Evolutionary conservation across 2,329 filamentous ascomycete genomes (phyloP), one percentile per base, ranked within the genome.

Genomic region (Helicocarpus griseus): DNA sequence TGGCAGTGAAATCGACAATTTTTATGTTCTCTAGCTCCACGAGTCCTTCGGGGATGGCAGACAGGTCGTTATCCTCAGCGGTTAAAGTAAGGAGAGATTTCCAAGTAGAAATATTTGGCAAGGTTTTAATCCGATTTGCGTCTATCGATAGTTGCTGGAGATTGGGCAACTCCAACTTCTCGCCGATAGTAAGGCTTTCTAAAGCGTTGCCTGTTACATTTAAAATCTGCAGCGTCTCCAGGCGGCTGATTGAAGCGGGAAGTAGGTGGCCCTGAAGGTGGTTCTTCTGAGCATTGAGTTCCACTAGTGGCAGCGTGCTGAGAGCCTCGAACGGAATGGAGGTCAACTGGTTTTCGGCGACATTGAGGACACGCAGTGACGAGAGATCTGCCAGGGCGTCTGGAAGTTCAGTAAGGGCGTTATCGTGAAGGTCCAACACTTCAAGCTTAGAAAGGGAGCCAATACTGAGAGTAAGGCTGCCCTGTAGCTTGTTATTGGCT

Each of bases 1-100:
- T 98, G 58, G 85, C 83, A 0, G 86, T 87, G 57, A 97, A 85
- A 65, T 96, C 89, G 28, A 85, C 86, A 51, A 83, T 85, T 47
- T 83, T 83, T 13, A 97, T 69, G 52, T 80, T 83, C 33, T 77
- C 69, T 0, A 96, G 76, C 1, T 72, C 73, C 1, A 78, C 75
- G 57, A 97, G 87, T 0, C 89, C 89, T 28, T 81, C 74, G 0
- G 91, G 93, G n/a, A 97, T 76, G 3, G 77, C 73, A 2, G 78
- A 73, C 22, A 98, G 80, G 59, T 78, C 84, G 64, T 98, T 98
- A 59, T 94, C 87, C 47, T 91, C 87, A 0, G 85, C 85, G 1
- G 82, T 77, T 9, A 98, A 70, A 1, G 84, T 89, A 33, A 85
- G 68, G 4, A 97, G 77, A 48, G 77, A 83, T 3, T 73, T 74